These are phyloP conservation scores for Panicum virgatum DNA, from an alignment of 202 grass and related monocot genomes.

Conservation along the genomic window DNA sequence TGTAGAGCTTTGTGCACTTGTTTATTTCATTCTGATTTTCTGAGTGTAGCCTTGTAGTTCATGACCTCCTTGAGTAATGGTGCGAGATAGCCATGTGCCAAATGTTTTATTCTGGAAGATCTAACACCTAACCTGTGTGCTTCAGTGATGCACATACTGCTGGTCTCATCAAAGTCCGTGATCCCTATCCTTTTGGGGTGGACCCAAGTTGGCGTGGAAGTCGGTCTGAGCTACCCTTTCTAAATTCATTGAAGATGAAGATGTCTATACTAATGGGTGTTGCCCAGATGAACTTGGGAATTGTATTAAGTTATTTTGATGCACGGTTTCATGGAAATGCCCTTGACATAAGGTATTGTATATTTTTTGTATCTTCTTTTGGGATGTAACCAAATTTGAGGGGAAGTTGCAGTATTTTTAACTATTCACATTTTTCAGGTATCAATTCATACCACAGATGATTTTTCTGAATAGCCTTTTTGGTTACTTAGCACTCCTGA, in stretches of 20 bases:
- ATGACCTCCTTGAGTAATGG: background rate
- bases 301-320: constrained; percentile 96
- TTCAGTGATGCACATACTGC: constrained; percentile 78
- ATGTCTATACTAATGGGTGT: constrained; percentile 99
- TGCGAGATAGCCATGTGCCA: constrained; percentile 11
- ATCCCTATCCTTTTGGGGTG: constrained; percentile 98
- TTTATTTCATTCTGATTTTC: constrained; percentile 30
- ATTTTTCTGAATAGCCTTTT: constrained; percentile 99
- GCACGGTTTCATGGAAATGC: constrained; percentile 89
- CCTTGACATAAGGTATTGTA: constrained; percentile 89
- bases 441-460: constrained; percentile 96
- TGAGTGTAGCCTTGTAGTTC: constrained; percentile 5
- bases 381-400: background rate
- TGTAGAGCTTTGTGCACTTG: background rate
- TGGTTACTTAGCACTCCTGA: constrained; percentile 93
- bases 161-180: constrained; percentile 85
- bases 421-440: constrained; percentile 57
- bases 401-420: constrained; percentile 2
- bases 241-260: constrained; percentile 99
- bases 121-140: constrained; percentile 28
- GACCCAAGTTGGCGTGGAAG: constrained; percentile 98
- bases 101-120: constrained; percentile 28
- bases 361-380: constrained; percentile 27
- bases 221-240: constrained; percentile 96
- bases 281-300: constrained; percentile 94